These are phyloP conservation scores for Xylaria multiplex DNA, from an alignment of 2,329 filamentous ascomycete species.

Conservation along the genomic window DNA sequence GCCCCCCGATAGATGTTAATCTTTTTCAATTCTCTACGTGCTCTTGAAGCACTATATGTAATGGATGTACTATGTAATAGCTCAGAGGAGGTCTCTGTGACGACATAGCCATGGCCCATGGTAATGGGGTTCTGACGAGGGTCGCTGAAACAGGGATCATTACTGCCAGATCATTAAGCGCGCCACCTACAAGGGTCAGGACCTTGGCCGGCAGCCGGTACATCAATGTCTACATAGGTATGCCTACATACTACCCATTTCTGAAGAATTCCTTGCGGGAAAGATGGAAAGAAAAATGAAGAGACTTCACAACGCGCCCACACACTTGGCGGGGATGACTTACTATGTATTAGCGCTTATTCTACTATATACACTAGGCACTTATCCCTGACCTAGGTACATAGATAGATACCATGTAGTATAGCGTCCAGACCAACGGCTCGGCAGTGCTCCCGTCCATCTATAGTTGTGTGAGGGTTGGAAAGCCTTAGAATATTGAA, in stretches of 20 bases:
- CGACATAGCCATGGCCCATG: background rate
- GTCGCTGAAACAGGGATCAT: conserved; percentile 9
- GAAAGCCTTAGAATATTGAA: conserved; percentile 22
- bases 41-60: too few species aligned
- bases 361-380: too few species aligned
- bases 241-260: too few species aligned
- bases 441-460: conserved; percentile 27
- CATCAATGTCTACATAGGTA: too few species aligned
- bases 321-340: background rate
- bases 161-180: background rate
- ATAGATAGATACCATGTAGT: too few species aligned
- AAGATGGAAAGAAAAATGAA: too few species aligned
- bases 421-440: conserved; percentile 18
- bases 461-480: conserved; percentile 5
- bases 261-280: too few species aligned
- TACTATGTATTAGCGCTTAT: conserved; percentile 15
- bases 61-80: too few species aligned
- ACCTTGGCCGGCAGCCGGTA: conserved; percentile 1
- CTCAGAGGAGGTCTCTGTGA: background rate
- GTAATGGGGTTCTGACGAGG: background rate
- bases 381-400: too few species aligned
- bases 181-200: conserved; percentile 1
- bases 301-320: background rate
- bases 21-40: too few species aligned
- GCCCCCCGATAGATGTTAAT: too few species aligned